Evolutionary conservation across 495 filamentous ascomycete genomes (phyloP).

Genomic region (Lineolata rhizophorae): DNA sequence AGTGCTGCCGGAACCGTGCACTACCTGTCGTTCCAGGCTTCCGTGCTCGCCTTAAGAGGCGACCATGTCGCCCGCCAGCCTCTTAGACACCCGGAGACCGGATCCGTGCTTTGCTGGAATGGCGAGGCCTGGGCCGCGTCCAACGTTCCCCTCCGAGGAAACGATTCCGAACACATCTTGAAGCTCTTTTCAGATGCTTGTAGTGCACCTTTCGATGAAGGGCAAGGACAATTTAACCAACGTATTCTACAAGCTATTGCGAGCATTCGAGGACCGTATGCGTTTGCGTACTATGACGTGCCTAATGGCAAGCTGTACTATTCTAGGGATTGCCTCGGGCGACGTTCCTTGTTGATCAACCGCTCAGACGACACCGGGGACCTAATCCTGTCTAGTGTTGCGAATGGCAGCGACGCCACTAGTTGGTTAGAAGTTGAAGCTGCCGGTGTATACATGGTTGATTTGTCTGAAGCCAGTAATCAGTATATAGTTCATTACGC

Average conservation of each 20-base stretch:
- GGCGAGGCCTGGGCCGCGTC: constrained; percentile 98
- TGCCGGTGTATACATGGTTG: constrained; percentile 49
- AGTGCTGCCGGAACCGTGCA: too few relatives aligned
- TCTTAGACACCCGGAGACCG: constrained; percentile 32
- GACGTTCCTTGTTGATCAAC: constrained; percentile 45
- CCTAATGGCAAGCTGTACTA: constrained; percentile 40
- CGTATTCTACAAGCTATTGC: constrained; percentile 11
- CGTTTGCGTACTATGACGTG: constrained; percentile 73
- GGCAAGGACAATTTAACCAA: too few relatives aligned
- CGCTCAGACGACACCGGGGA: constrained; percentile 20
- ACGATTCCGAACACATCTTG: constrained; percentile 60
- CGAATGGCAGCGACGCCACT: constrained; percentile 26
- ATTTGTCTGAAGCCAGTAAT: constrained; percentile 22
- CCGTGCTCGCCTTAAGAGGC: constrained; percentile 71
- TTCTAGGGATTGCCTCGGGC: constrained; percentile 66
- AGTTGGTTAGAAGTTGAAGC: constrained; percentile 65
- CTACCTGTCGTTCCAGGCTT: constrained; percentile 50
- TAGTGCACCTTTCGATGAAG: not conserved
- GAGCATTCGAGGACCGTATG: constrained; percentile 61
- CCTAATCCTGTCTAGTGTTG: constrained; percentile 55
- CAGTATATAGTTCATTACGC: too few relatives aligned
- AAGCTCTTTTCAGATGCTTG: constrained; percentile 27
- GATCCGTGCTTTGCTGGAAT: constrained; percentile 84
- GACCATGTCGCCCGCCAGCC: constrained; percentile 51
- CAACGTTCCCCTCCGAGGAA: constrained; percentile 32